Base-by-base conservation (phyloP, 371 early-diverging fungal species). In the Chytridium lagenaria region DNA sequence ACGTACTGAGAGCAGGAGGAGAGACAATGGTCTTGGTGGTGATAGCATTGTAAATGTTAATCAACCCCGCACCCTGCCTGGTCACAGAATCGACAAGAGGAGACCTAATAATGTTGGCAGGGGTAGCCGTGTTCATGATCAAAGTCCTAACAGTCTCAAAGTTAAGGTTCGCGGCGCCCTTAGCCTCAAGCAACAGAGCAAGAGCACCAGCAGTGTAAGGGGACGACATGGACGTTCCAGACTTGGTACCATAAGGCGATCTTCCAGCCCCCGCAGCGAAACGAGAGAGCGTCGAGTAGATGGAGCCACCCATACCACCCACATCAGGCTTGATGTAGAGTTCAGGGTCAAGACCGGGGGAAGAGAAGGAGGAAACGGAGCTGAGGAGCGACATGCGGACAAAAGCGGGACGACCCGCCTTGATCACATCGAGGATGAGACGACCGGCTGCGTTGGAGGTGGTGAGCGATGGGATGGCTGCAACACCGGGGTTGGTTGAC, bases 31-130 rank as follows among this genome's bases (percentile, higher is more conserved):
- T 83, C 38, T 84, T 82, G 2, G 90, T 69, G 15, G 50, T 72
- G 68, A 94, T 66, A 1, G 93, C 88, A 51, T 84, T 77, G 70
- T 85, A 83, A 26, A 87, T 79, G 80, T 93, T 85, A 50, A 93
- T 80, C 16, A 93, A 76, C 23, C 94, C 94, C 33, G 88, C 81
- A 2, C 94, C 94, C 76, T 92, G 90, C 68, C 81, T 81, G 67
- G 85, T 85, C 3, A 85, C 83, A 0, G 88, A 84, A 28, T 85
- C 84, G 31, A 59, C 28, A 36, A 78, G 71, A 36, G 76, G 78
- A 69, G 79, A 75, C 0, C 78, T 50, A 59, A 67, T 80, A 52
- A 81, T 68, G 1, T 65, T 78, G 68, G 82, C 59, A 23, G 85
- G 84, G n/a, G 81, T 77, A 2, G 84, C 88, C 33, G 83, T 86